Base-by-base conservation (phyloP, 192 early-diverging fungal species). In the Umbelopsis sp. region DNA sequence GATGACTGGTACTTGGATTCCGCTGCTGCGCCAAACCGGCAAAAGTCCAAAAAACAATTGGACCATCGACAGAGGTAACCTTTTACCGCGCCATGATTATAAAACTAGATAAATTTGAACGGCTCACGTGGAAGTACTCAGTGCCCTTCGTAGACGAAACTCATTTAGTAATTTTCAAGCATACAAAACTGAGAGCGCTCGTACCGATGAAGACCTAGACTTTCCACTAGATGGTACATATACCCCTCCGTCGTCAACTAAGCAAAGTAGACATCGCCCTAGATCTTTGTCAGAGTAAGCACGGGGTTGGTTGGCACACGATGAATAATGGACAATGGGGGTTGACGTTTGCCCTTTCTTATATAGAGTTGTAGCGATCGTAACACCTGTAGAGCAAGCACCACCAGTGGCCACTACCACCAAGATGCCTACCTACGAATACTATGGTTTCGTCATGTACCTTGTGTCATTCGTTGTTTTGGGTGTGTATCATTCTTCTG, bases 401-500 rank as follows among this genome's bases (percentile, higher is more conserved):
- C 76, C 76, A 1, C 76, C 76, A 16, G 55, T 78, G 15, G 71
- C 76, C 2, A 73, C 70, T 13, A 78, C 76, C 2, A 86, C 86
- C 46, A 90, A 89, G 50, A 92, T 88, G 12, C 91, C 91, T 15
- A 86, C 89, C 0, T 90, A 89, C 73, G 94, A 95, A 68, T 94
- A 94, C 80, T 94, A 94, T 75, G 94, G 94, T 20, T 96, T 96
- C 79, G 92, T 91, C 0, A 76, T 94, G 41, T 96, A 96, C 65
- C 81, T 96, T 18, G 84, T 87, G 4, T 92, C 94, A 3, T 87
- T 91, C 71, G 88, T 91, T 13, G 81, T 82, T 13, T 91, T 92
- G 73, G 88, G 87, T 71, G 82, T 66, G 2, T 45, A 35, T 49
- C 53, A 23, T 64, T 51, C 33, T 23, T 69, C n/a, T 71, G 64